Evolutionary conservation across 2,329 filamentous ascomycete species (phyloP).

Genomic region (Penicillium sp.): DNA sequence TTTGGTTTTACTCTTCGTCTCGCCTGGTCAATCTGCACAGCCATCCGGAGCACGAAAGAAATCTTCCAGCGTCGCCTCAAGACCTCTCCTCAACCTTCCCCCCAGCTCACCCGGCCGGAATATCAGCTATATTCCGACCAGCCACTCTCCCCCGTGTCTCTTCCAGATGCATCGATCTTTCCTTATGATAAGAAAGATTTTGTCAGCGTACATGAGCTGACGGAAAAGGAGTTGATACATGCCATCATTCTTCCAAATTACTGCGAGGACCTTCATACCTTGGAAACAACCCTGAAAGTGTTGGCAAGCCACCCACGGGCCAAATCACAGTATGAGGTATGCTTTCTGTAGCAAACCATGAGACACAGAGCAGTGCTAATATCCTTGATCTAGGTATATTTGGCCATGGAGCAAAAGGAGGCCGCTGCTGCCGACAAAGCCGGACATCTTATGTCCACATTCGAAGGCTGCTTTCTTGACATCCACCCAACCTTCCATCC

Average conservation of each 20-base stretch:
- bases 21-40: slow-evolving; percentile 54
- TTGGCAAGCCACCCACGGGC: slow-evolving; percentile 70
- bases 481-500: slow-evolving; percentile 73
- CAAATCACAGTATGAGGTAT: slow-evolving; percentile 68
- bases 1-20: slow-evolving; percentile 59
- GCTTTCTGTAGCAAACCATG: slow-evolving; percentile 27
- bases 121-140: slow-evolving; percentile 13
- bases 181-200: slow-evolving; percentile 45
- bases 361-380: neutral
- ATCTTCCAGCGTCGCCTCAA: slow-evolving; percentile 23
- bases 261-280: slow-evolving; percentile 71
- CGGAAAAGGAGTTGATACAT: slow-evolving; percentile 60
- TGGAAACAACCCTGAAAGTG: slow-evolving; percentile 71
- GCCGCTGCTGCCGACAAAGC: slow-evolving; percentile 65
- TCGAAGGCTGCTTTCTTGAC: slow-evolving; percentile 66
- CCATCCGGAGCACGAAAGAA: slow-evolving; percentile 25
- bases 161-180: slow-evolving; percentile 3
- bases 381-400: slow-evolving; percentile 60
- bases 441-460: slow-evolving; percentile 63
- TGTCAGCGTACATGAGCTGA: slow-evolving; percentile 56
- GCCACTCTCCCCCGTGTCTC: slow-evolving; percentile 11
- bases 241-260: slow-evolving; percentile 75
- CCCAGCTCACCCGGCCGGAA: neutral
- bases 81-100: neutral
- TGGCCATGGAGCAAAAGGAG: slow-evolving; percentile 75